Base-by-base conservation (phyloP, 208 protist species). In the Trypanosoma theileri region DNA sequence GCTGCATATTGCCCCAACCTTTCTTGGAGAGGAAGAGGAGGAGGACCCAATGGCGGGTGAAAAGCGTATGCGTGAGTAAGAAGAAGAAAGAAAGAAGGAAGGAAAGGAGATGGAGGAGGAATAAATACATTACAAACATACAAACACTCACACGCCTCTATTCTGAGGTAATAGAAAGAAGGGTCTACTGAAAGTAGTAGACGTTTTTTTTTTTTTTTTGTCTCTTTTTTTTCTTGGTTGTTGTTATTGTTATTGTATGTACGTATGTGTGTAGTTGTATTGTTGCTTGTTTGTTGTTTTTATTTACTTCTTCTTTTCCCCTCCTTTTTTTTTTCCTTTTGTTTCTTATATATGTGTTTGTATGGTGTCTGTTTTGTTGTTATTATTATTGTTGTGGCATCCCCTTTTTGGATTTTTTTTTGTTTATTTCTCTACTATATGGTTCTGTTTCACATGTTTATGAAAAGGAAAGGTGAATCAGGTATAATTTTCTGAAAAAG, bases 11-110 rank as follows among this genome's bases (percentile, higher is more conserved):
- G 77, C 80, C 3, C 75, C 86, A 8, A 85, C 86, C 0, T 95
- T 95, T 66, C 54, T 95, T 1, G 89, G 75, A 2, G 89, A 95
- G 68, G 81, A 91, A 48, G 86, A 91, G 24, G 82, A 81, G 4
- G 64, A 75, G 26, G 71, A 65, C 56, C 59, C 24, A 22, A 71
- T 31, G 76, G 69, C 52, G 11, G 78, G 74, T 21, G 75, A 82
- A 12, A 88, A 89, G 59, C 75, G 83, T 19, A 41, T 31, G 4
- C 80, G 81, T 17, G 79, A 82, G 10, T 77, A 64, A 40, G 7
- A 42, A 6, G 1, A 35, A 6, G 6, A 35, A 35, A 35, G 28
- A 35, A 35, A 35, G 28, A 35, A 46, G 14, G n/a, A 12, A 46
- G 14, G n/a, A 12, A 11, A 17, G 3, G 46, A 65, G 24, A 26